Percentiles rank a stretch among this genome's conserved stretches.
These are phyloP conservation scores for Aspergillus oerlinghausenensis DNA, from an alignment of 2,329 filamentous ascomycete genomes.

Conservation along the genomic window DNA sequence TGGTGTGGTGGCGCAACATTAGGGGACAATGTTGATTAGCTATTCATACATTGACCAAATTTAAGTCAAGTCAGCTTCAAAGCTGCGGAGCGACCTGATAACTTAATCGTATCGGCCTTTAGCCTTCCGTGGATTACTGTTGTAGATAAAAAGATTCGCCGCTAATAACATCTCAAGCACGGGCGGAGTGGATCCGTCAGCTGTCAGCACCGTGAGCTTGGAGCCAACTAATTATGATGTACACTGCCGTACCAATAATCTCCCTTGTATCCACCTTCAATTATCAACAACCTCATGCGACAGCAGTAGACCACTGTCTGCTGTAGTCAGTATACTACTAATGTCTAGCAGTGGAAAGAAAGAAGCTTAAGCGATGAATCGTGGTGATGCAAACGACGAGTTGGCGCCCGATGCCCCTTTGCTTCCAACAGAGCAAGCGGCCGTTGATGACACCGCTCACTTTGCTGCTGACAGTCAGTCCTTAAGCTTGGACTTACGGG, in stretches of 20 bases:
- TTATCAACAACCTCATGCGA: background rate
- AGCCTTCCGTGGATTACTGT: background rate
- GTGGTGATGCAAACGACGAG: conserved; percentile 18
- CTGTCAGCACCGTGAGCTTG: background rate
- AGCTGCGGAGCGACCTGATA: background rate
- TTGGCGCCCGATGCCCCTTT: conserved; percentile 27
- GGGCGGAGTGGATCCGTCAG: background rate
- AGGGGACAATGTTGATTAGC: conserved; percentile 9
- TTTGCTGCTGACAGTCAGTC: conserved; percentile 9
- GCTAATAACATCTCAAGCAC: background rate
- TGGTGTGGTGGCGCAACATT: conserved; percentile 61
- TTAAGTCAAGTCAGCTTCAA: background rate
- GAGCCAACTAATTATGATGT: background rate
- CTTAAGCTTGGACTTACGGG: conserved; percentile 9
- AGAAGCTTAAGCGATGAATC: conserved; percentile 20
- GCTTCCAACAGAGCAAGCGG: conserved; percentile 18
- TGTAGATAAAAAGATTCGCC: background rate
- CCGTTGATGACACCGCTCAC: conserved; percentile 3
- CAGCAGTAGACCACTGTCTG: background rate
- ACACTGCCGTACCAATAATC: background rate
- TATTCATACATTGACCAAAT: conserved; percentile 2
- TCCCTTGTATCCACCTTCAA: background rate
- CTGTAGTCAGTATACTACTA: background rate
- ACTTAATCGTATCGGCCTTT: background rate
- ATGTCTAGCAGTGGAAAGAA: conserved; percentile 8